Evolutionary conservation across 1,139 yeast species (phyloP).

Genomic region (Magnusiomyces suaveolens): DNA sequence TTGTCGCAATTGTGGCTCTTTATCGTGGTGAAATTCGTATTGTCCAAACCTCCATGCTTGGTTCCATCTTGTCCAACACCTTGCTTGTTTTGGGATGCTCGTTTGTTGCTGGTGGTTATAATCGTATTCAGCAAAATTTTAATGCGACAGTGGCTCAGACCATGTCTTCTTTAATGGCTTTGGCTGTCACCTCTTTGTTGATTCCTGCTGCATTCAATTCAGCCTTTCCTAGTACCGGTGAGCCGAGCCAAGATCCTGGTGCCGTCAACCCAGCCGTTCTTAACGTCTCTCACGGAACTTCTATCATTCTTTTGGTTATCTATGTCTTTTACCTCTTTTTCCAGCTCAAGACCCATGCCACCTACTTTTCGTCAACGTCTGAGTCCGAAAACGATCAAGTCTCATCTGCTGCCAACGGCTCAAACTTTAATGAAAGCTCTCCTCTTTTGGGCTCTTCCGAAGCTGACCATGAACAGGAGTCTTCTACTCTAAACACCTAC

Average conservation of each 20-base stretch:
- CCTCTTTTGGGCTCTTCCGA: constrained; percentile 23
- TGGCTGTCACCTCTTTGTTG: constrained; percentile 77
- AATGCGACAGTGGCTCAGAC: constrained; percentile 97
- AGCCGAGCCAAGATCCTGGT: constrained; percentile 7
- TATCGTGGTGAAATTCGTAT: constrained; percentile 78
- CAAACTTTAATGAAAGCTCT: constrained; percentile 16
- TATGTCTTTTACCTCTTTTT: constrained; percentile 72
- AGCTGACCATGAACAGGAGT: constrained; percentile 26
- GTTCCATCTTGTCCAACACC: constrained; percentile 79
- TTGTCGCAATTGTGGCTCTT: constrained; percentile 85
- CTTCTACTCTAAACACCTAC: constrained; percentile 20
- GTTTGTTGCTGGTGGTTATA: constrained; percentile 88
- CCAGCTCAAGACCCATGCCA: constrained; percentile 81
- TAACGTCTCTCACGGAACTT: constrained; percentile 78
- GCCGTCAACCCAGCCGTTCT: constrained; percentile 45
- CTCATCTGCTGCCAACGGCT: constrained; percentile 7
- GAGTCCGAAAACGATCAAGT: constrained; percentile 19
- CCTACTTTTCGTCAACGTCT: constrained; percentile 38
- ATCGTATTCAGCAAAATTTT: constrained; percentile 75
- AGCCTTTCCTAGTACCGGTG: constrained; percentile 42
- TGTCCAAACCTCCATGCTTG: constrained; percentile 92
- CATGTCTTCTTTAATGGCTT: constrained; percentile 86
- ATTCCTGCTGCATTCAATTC: constrained; percentile 97
- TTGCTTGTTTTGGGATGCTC: constrained; percentile 91
- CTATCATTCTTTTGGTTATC: constrained; percentile 66